These are phyloP conservation scores for Leccinum uliginosum DNA, from an alignment of 768 basidiomycete species.

Conservation along the genomic window DNA sequence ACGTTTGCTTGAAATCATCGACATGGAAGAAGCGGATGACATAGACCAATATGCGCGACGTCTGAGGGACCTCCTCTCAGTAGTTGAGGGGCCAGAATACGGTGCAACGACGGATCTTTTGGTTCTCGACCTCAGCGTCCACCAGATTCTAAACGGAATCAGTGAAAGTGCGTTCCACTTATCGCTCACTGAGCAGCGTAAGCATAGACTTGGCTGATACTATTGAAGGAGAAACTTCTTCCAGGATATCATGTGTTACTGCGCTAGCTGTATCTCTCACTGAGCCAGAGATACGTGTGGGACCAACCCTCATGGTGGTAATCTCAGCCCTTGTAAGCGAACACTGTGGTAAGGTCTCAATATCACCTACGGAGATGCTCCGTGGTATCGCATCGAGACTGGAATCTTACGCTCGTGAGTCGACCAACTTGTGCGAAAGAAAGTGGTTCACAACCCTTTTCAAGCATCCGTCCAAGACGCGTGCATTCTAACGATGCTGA, in stretches of 20 bases:
- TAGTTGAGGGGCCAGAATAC: conserved; percentile 32
- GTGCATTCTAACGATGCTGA: conserved; percentile 66
- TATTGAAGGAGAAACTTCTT: conserved; percentile 35
- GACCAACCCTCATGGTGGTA: conserved; percentile 64
- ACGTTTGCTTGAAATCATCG: conserved; percentile 54
- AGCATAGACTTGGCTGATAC: conserved; percentile 10
- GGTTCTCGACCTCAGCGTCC: conserved; percentile 56
- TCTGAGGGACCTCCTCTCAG: conserved; percentile 39
- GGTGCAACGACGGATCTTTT: conserved; percentile 28
- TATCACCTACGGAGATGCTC: conserved; percentile 47
- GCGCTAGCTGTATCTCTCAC: conserved; percentile 42
- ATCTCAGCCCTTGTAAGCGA: conserved; percentile 65
- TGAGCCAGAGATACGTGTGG: conserved; percentile 35
- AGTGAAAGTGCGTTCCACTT: conserved; percentile 41
- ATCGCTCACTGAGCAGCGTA: neutral
- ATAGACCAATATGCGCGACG: conserved; percentile 56
- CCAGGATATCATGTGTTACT: conserved; percentile 42
- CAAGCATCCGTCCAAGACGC: conserved; percentile 72
- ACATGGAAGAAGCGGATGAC: conserved; percentile 42
- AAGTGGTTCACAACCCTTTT: neutral
- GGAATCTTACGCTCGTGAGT: conserved; percentile 41
- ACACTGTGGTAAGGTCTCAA: conserved; percentile 47
- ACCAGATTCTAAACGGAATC: conserved; percentile 48
- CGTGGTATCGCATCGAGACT: conserved; percentile 42
- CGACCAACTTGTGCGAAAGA: conserved; percentile 13